Evolutionary conservation across 2,329 filamentous ascomycete species (phyloP).

Genomic region (Diplodia mutila): DNA sequence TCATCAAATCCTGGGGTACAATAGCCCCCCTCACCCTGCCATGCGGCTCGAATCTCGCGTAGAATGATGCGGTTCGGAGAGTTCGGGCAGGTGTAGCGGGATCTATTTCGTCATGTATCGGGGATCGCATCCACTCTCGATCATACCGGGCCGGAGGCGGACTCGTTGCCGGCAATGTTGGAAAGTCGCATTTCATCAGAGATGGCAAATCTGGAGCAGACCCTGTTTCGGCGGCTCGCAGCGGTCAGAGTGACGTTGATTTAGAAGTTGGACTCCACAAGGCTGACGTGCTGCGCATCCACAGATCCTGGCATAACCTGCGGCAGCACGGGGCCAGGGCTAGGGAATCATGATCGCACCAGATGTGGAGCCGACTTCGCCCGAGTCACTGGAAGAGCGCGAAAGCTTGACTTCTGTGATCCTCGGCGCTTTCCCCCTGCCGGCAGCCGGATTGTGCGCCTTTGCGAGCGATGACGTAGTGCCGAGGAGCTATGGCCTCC

Average conservation of each 20-base stretch:
- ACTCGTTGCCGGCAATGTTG: too few relatives aligned
- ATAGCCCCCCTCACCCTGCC: too few relatives aligned
- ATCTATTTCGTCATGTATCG: neutral
- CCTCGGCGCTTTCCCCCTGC: neutral
- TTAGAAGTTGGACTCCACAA: neutral
- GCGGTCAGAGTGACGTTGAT: conserved; percentile 16
- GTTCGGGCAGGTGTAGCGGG: conserved; percentile 5
- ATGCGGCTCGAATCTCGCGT: too few relatives aligned
- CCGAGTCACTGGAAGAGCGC: conserved; percentile 1
- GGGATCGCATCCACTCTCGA: neutral
- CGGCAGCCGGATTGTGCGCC: neutral
- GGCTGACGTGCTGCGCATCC: conserved; percentile 16
- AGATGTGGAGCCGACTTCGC: conserved; percentile 1
- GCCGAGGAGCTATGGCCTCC: neutral
- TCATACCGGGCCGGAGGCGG: neutral
- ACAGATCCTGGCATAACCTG: neutral
- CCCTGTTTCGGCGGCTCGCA: conserved; percentile 1
- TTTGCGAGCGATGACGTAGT: neutral
- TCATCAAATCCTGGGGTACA: too few relatives aligned
- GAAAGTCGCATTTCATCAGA: neutral
- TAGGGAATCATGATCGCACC: conserved; percentile 1
- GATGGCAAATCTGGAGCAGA: neutral
- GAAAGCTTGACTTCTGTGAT: conserved; percentile 15
- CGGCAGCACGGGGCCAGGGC: conserved; percentile 3
- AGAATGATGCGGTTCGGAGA: neutral